These are phyloP conservation scores for Phascolomyces articulosus DNA, from an alignment of 371 early-diverging fungal species.

Conservation along the genomic window DNA sequence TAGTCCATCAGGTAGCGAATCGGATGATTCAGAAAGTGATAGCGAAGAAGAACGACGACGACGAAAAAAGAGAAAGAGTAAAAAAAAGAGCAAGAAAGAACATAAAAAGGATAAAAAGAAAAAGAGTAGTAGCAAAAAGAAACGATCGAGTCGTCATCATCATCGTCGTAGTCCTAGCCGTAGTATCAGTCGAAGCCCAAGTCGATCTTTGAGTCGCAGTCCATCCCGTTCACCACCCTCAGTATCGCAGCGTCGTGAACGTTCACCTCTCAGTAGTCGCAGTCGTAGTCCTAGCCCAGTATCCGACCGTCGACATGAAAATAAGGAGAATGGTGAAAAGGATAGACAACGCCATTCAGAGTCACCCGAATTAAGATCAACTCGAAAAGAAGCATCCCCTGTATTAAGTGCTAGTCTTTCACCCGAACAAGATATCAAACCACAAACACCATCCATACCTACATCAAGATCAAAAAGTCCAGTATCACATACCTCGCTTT, in stretches of 20 bases:
- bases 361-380: too few species aligned
- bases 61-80: conserved; percentile 21
- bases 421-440: not conserved
- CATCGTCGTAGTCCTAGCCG: conserved; percentile 20
- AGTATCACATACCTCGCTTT: not conserved
- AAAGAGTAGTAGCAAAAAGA: conserved; percentile 14
- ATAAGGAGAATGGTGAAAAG: not conserved
- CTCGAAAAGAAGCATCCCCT: conserved; percentile 1
- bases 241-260: too few species aligned
- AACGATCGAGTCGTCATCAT: conserved; percentile 17
- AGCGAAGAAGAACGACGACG: conserved; percentile 21
- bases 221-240: not conserved
- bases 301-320: not conserved
- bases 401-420: not conserved
- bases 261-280: too few species aligned
- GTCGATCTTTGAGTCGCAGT: conserved; percentile 4
- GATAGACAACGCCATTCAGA: too few species aligned
- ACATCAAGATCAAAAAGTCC: not conserved
- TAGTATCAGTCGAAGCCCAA: conserved; percentile 16
- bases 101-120: conserved; percentile 29
- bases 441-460: not conserved
- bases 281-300: conserved; percentile 8
- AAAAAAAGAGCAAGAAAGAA: conserved; percentile 31
- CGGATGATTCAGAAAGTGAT: conserved; percentile 14
- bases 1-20: not conserved